Percentiles rank a stretch among this genome's conserved stretches.
Evolutionary conservation across 1,284 basidiomycete species (phyloP).

Genomic region (Lentinula novae-zelandiae): DNA sequence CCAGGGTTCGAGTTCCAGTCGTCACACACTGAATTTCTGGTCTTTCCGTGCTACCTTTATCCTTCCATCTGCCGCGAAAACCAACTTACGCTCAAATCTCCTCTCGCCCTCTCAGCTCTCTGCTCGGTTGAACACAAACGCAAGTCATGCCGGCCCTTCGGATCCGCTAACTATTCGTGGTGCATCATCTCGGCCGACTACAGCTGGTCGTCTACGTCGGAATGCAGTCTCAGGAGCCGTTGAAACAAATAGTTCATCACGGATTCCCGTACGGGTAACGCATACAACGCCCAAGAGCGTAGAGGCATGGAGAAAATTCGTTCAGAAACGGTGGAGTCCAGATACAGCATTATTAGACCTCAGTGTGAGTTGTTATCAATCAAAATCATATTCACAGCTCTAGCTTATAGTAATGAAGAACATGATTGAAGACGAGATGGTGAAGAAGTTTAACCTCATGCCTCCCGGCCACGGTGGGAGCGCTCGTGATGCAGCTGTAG

Average conservation of each 20-base stretch:
- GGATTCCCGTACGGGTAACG: conserved; percentile 21
- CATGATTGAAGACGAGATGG: conserved; percentile 68
- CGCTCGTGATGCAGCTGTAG: conserved; percentile 67
- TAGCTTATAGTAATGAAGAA: conserved; percentile 25
- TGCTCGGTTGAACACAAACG: conserved; percentile 22
- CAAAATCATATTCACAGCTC: not conserved
- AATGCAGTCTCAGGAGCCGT: conserved; percentile 39
- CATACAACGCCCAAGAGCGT: conserved; percentile 33
- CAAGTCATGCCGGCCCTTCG: conserved; percentile 31
- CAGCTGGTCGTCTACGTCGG: conserved; percentile 50
- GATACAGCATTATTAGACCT: conserved; percentile 74
- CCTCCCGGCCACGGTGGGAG: conserved; percentile 66
- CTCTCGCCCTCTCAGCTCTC: conserved; percentile 20
- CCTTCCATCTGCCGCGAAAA: conserved; percentile 17
- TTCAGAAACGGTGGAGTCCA: conserved; percentile 65
- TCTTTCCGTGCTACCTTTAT: conserved; percentile 30
- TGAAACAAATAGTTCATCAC: conserved; percentile 10
- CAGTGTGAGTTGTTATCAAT: conserved; percentile 48
- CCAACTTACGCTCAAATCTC: conserved; percentile 25
- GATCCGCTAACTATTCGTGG: conserved; percentile 54
- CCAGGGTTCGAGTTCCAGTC: conserved; percentile 25
- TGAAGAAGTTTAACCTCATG: conserved; percentile 62
- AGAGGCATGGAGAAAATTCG: conserved; percentile 68
- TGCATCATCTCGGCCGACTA: conserved; percentile 39
- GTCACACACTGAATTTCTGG: conserved; percentile 27